Conservation (phyloP, 2,329 filamentous ascomycete species). For the Neopestalotiopsis sp. region DNA sequence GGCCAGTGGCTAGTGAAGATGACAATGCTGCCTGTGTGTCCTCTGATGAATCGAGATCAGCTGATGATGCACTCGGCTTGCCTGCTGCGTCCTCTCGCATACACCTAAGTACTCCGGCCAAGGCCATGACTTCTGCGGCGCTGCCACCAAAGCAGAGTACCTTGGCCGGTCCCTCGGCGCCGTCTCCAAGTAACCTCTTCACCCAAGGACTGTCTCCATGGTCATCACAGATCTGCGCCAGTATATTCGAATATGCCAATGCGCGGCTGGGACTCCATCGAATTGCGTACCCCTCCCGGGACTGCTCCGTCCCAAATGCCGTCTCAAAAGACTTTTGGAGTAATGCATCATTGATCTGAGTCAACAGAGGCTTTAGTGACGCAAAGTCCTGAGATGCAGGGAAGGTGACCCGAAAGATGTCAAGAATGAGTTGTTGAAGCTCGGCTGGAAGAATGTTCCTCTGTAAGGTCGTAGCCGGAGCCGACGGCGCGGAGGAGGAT, state of each 20-base stretch:
- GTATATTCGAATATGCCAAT: constrained; percentile 22
- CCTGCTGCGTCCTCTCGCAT: constrained; percentile 2
- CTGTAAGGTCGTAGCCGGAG: constrained; percentile 19
- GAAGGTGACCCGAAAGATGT: constrained; percentile 24
- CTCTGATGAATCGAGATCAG: not conserved
- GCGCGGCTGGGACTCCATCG: constrained; percentile 27
- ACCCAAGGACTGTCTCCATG: constrained; percentile 21
- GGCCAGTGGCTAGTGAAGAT: not conserved
- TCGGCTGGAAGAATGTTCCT: constrained; percentile 21
- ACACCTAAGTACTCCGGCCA: constrained; percentile 15
- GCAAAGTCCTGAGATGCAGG: constrained; percentile 24
- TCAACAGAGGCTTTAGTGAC: constrained; percentile 22
- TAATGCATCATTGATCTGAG: constrained; percentile 23
- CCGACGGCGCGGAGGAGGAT: not conserved
- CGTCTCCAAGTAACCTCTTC: constrained; percentile 16
- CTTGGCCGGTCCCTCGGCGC: constrained; percentile 16
- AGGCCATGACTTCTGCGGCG: constrained; percentile 24
- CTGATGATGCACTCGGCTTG: not conserved
- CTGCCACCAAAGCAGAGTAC: constrained; percentile 24
- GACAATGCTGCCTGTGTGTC: not conserved
- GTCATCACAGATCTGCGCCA: constrained; percentile 24
- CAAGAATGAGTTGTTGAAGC: constrained; percentile 24
- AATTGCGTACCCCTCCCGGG: constrained; percentile 25
- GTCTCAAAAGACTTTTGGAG: constrained; percentile 20
- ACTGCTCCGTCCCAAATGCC: constrained; percentile 24